phyloP scores from a whole-genome alignment of 768 basidiomycete genomes.

The Termitomyces eurrhizus region DNA sequence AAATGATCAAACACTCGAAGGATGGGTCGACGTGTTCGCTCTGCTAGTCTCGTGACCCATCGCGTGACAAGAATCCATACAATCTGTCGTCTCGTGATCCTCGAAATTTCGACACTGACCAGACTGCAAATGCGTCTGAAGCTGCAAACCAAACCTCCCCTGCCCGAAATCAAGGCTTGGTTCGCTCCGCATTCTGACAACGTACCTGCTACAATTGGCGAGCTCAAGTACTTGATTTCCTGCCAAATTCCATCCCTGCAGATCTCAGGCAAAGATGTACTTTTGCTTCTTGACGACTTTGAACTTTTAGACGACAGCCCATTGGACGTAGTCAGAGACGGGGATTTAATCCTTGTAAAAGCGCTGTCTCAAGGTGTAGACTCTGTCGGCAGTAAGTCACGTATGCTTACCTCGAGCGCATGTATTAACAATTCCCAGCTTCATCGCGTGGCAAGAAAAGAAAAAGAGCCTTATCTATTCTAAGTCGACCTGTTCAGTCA shows the following conservation, averaged over 20 bases:
- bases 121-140: slow-evolving; percentile 42
- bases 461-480: slow-evolving; percentile 17
- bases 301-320: slow-evolving; percentile 40
- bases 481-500: neutral
- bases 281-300: slow-evolving; percentile 42
- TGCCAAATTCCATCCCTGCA: slow-evolving; percentile 28
- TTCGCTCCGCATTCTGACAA: slow-evolving; percentile 33
- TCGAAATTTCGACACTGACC: no score
- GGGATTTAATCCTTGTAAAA: slow-evolving; percentile 41
- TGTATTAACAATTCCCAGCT: slow-evolving; percentile 2
- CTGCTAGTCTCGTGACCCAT: slow-evolving; percentile 16
- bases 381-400: slow-evolving; percentile 9
- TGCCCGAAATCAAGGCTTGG: slow-evolving; percentile 52
- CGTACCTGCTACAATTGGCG: slow-evolving; percentile 23
- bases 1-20: neutral
- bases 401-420: neutral
- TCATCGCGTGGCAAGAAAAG: slow-evolving; percentile 19
- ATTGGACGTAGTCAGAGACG: slow-evolving; percentile 41
- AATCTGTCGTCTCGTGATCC: slow-evolving; percentile 7
- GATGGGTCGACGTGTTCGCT: slow-evolving; percentile 20
- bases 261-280: slow-evolving; percentile 19
- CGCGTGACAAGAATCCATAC: slow-evolving; percentile 13
- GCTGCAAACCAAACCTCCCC: slow-evolving; percentile 42
- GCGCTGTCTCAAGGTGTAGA: slow-evolving; percentile 1
- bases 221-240: slow-evolving; percentile 37